Evolutionary conservation across 2,329 filamentous ascomycete species (phyloP).

Genomic region (Epichloe scottii): DNA sequence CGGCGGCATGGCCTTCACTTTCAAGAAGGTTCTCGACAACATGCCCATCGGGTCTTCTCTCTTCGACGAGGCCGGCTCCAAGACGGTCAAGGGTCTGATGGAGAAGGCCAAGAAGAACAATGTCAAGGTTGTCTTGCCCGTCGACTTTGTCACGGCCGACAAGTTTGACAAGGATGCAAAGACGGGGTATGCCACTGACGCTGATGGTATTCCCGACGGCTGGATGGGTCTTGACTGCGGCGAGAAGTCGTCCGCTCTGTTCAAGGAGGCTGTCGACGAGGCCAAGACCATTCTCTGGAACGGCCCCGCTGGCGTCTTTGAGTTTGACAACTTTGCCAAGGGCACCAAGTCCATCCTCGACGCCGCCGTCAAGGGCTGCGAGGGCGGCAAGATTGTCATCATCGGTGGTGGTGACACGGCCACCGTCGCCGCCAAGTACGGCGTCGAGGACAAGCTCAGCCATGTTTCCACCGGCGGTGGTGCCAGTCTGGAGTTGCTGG

Average conservation of each 20-base stretch:
- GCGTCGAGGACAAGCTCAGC: constrained; percentile 90
- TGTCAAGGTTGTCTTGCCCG: constrained; percentile 87
- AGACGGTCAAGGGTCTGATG: constrained; percentile 77
- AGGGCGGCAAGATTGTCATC: constrained; percentile 79
- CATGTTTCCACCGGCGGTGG: constrained; percentile 96
- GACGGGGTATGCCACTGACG: constrained; percentile 70
- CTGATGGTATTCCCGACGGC: constrained; percentile 83
- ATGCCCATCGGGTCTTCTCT: constrained; percentile 83
- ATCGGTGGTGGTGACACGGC: constrained; percentile 97
- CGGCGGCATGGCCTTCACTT: constrained; percentile 97
- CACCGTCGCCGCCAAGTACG: constrained; percentile 94
- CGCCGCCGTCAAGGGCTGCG: constrained; percentile 68
- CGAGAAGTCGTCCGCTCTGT: constrained; percentile 75
- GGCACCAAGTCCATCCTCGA: constrained; percentile 90
- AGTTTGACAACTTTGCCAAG: constrained; percentile 86
- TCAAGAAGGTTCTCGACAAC: constrained; percentile 95
- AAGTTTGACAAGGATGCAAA: constrained; percentile 83
- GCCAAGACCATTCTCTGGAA: constrained; percentile 99
- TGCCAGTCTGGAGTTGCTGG: constrained; percentile 87
- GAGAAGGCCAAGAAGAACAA: constrained; percentile 95
- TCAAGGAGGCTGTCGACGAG: constrained; percentile 74
- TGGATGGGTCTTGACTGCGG: constrained; percentile 98
- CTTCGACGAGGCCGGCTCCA: constrained; percentile 86
- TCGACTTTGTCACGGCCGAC: constrained; percentile 92
- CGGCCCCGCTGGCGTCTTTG: constrained; percentile 92